A percentile compares a stretch with the other conserved stretches of the same genome.
phyloP scores from a whole-genome alignment of 2,329 filamentous ascomycete species.

The Coleophoma crateriformis region DNA sequence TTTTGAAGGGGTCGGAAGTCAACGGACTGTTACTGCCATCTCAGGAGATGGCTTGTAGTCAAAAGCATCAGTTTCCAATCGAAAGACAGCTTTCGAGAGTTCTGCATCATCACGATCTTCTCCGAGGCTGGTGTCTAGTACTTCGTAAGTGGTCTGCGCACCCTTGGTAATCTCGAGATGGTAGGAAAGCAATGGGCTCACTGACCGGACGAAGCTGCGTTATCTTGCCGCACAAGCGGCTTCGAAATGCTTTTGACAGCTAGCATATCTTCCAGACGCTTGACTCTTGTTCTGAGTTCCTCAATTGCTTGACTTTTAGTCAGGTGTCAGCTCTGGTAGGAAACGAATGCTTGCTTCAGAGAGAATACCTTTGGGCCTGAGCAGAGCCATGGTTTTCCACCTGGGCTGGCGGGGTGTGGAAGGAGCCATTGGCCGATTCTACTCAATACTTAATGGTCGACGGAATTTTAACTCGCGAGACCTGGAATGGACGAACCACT shows the following conservation, averaged over 20 bases:
- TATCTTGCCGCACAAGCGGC: too few species aligned
- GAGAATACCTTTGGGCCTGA: background rate
- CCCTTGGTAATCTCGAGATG: background rate
- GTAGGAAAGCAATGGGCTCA: too few species aligned
- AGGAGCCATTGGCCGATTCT: background rate
- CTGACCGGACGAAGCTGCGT: too few species aligned
- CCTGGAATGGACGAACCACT: slow-evolving; percentile 1
- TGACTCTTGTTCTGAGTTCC: slow-evolving; percentile 10
- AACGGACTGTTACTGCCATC: too few species aligned
- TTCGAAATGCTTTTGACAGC: background rate
- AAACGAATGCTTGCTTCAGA: background rate
- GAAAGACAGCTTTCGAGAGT: slow-evolving; percentile 8
- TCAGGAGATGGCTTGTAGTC: slow-evolving; percentile 6
- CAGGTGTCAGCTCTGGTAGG: background rate
- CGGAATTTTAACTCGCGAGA: background rate
- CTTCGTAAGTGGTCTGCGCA: background rate
- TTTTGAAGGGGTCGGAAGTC: too few species aligned
- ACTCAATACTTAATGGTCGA: background rate
- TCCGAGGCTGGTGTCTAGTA: background rate
- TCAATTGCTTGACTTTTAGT: slow-evolving; percentile 8
- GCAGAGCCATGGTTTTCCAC: background rate
- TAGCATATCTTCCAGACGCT: slow-evolving; percentile 13
- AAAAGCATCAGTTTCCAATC: slow-evolving; percentile 13
- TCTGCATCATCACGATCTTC: slow-evolving; percentile 4
- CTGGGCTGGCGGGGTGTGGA: background rate